These are phyloP conservation scores for Colletotrichum simmondsii DNA, from an alignment of 2,329 filamentous ascomycete genomes.

Conservation along the genomic window DNA sequence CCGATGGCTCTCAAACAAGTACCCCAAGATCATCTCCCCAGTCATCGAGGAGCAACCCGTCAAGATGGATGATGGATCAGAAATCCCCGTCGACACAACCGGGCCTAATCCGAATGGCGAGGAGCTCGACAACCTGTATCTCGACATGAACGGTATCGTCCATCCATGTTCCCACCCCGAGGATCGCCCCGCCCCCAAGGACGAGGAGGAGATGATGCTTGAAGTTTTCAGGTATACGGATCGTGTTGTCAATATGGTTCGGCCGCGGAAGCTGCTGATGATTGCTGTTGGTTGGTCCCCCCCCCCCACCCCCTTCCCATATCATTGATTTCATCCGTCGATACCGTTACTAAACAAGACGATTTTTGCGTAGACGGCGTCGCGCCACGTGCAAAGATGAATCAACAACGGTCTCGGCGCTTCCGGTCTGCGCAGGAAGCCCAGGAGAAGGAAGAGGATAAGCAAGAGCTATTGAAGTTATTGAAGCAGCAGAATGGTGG, in stretches of 20 bases:
- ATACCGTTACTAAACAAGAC: slow-evolving; percentile 32
- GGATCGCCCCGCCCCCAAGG: slow-evolving; percentile 87
- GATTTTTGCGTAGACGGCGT: slow-evolving; percentile 77
- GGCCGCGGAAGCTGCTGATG: slow-evolving; percentile 94
- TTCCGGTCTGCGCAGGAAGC: slow-evolving; percentile 96
- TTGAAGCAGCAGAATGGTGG: slow-evolving; percentile 82
- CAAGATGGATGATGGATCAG: slow-evolving; percentile 81
- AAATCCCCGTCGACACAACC: slow-evolving; percentile 86
- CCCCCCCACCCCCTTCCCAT: too few species aligned
- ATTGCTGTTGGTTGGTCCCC: slow-evolving; percentile 85
- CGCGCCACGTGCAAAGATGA: slow-evolving; percentile 98
- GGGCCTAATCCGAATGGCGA: slow-evolving; percentile 94
- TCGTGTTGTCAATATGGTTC: slow-evolving; percentile 97
- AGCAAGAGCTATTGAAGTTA: slow-evolving; percentile 86
- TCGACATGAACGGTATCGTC: slow-evolving; percentile 99
- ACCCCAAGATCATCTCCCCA: slow-evolving; percentile 94
- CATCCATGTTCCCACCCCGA: slow-evolving; percentile 99
- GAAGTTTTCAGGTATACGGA: slow-evolving; percentile 99
- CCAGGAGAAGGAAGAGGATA: slow-evolving; percentile 91
- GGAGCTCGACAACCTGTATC: slow-evolving; percentile 96
- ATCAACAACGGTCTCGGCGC: slow-evolving; percentile 95
- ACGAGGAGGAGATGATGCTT: slow-evolving; percentile 99
- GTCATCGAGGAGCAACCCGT: slow-evolving; percentile 88
- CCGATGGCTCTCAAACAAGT: slow-evolving; percentile 95
- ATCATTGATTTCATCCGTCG: slow-evolving; percentile 22